These are phyloP conservation scores for Thalia dealbata DNA, from an alignment of 176 grass and related monocot genomes.

Conservation along the genomic window DNA sequence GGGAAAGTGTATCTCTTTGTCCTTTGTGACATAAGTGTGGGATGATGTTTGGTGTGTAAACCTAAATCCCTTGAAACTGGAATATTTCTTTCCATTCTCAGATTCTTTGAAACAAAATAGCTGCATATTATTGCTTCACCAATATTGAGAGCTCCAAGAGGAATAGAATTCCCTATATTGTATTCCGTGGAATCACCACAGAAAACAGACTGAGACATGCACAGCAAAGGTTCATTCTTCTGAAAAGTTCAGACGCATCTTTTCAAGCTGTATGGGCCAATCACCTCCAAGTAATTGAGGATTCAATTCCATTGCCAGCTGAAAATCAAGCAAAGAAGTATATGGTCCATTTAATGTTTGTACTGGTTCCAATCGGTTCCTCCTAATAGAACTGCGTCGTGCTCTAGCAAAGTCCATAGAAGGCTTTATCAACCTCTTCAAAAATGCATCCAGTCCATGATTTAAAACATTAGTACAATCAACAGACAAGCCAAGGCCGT, in stretches of 20 bases:
- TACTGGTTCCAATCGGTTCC: constrained; percentile 4
- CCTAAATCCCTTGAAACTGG: neutral
- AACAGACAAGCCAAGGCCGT: constrained; percentile 30
- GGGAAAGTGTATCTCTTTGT: neutral
- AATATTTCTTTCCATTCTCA: neutral
- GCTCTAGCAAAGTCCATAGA: constrained; percentile 43
- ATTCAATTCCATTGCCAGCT: constrained; percentile 36
- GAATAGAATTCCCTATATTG: neutral
- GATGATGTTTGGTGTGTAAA: neutral
- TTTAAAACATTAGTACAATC: constrained; percentile 46
- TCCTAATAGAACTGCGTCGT: constrained; percentile 28
- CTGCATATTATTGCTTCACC: neutral
- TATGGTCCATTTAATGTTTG: constrained; percentile 14
- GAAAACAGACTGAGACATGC: neutral
- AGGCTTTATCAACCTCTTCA: constrained; percentile 62
- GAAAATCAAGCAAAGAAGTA: constrained; percentile 43
- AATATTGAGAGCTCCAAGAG: neutral
- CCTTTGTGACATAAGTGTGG: neutral
- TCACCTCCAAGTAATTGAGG: constrained; percentile 50
- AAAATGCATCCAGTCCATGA: constrained; percentile 43
- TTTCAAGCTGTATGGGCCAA: constrained; percentile 44
- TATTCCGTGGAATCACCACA: neutral
- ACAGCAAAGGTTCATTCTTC: constrained; percentile 1
- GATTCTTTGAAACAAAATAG: neutral
- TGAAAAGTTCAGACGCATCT: constrained; percentile 27